Conservation (phyloP, 129 eudicot species). For the Solidago caesia region DNA sequence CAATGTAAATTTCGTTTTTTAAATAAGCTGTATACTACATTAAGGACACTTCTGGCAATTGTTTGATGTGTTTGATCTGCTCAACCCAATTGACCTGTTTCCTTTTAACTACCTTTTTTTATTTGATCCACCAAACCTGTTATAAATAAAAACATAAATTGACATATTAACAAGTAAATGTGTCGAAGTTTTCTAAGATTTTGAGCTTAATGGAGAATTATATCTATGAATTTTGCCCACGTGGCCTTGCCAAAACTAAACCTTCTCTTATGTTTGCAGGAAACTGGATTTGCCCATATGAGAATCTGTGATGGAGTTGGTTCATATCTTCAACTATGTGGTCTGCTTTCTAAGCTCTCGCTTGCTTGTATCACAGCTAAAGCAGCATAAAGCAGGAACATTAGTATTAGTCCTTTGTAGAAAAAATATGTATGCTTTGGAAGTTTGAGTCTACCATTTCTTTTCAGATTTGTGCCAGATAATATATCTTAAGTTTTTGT, state of each 20-base stretch:
- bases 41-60: not conserved
- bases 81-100: not conserved
- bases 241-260: not conserved
- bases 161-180: not conserved
- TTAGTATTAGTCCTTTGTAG: conserved; percentile 17
- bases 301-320: conserved; percentile 99
- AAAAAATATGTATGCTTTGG: not conserved
- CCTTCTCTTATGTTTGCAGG: conserved; percentile 36
- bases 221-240: not conserved
- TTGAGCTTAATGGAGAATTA: not conserved
- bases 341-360: conserved; percentile 81
- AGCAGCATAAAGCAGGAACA: conserved; percentile 41
- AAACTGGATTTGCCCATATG: conserved; percentile 99
- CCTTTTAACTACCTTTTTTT: too few relatives aligned
- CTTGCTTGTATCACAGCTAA: conserved; percentile 78
- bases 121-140: not conserved
- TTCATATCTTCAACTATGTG: conserved; percentile 93
- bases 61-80: not conserved
- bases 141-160: too few relatives aligned
- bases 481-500: too few relatives aligned
- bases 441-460: not conserved
- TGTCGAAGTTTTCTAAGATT: not conserved
- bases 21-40: not conserved
- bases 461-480: not conserved
- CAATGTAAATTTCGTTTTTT: too few relatives aligned